Evolutionary conservation across 352 stramenopile species (phyloP).

Genomic region (Blastocystis sp.): DNA sequence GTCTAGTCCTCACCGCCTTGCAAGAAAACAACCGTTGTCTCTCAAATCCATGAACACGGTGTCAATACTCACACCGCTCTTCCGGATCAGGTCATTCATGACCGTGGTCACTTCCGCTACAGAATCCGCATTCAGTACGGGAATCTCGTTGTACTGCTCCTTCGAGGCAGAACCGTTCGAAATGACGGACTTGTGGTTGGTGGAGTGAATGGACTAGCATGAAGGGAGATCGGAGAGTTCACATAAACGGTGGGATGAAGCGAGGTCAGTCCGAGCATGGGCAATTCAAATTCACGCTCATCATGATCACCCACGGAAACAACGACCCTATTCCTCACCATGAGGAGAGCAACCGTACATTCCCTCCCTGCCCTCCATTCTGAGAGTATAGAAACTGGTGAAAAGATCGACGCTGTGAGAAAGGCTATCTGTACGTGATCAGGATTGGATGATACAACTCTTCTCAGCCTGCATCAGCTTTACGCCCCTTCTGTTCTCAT

Average conservation of each 20-base stretch:
- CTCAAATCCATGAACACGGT: constrained; percentile 36
- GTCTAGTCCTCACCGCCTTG: neutral
- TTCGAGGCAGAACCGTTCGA: neutral
- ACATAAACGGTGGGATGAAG: constrained; percentile 9
- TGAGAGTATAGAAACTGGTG: neutral
- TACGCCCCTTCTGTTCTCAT: neutral
- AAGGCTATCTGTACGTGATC: neutral
- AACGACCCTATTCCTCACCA: neutral
- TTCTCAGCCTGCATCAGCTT: neutral
- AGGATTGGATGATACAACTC: neutral
- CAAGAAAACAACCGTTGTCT: neutral
- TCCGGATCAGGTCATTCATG: neutral
- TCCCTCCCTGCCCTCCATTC: neutral
- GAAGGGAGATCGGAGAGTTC: no score
- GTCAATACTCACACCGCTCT: neutral
- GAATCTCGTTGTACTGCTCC: neutral
- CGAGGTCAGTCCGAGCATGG: neutral
- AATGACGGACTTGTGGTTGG: neutral
- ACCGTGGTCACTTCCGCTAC: neutral
- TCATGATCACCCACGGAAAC: constrained; percentile 19
- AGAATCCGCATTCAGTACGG: neutral
- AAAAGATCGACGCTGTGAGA: neutral
- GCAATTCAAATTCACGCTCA: constrained; percentile 41
- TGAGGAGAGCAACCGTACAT: neutral
- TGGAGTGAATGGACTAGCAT: constrained; percentile 22